Conservation (phyloP, 129 eudicot species). For the Solidago caesia region DNA sequence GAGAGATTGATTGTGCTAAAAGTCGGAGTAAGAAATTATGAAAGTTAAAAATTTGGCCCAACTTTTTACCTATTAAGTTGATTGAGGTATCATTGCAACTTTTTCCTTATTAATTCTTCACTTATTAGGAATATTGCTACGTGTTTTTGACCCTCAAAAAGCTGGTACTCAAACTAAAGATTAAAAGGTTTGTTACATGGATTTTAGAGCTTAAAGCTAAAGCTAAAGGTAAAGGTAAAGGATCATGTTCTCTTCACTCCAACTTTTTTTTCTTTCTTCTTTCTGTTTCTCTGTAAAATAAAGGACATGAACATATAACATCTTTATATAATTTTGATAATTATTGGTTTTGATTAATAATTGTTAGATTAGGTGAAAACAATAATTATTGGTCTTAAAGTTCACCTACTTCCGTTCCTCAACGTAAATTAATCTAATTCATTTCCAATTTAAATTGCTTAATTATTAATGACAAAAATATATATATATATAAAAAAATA, state of each 20-base stretch:
- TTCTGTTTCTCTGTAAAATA: not conserved
- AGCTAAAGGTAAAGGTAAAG: constrained; percentile 33
- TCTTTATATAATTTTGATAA: not conserved
- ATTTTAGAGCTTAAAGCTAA: constrained; percentile 38
- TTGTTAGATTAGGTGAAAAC: constrained; percentile 27
- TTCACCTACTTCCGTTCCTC: constrained; percentile 22
- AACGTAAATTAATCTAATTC: constrained; percentile 20
- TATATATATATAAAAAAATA: no score
- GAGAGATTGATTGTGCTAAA: constrained; percentile 20
- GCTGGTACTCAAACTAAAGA: constrained; percentile 16
- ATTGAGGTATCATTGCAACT: constrained; percentile 31
- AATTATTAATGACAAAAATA: not conserved
- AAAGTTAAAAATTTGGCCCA: constrained; percentile 11
- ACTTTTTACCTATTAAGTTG: constrained; percentile 21
- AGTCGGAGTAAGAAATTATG: not conserved
- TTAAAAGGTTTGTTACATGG: constrained; percentile 23
- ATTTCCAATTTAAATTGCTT: not conserved
- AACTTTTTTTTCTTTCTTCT: not conserved
- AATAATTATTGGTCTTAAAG: constrained; percentile 23
- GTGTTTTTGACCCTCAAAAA: constrained; percentile 23
- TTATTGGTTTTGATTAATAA: not conserved
- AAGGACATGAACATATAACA: not conserved
- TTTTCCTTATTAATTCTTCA: constrained; percentile 1
- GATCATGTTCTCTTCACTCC: constrained; percentile 26
- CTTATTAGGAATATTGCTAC: constrained; percentile 14